These are phyloP conservation scores for Mayamaea pseudoterrestris DNA, from an alignment of 108 stramenopile species.

Conservation along the genomic window DNA sequence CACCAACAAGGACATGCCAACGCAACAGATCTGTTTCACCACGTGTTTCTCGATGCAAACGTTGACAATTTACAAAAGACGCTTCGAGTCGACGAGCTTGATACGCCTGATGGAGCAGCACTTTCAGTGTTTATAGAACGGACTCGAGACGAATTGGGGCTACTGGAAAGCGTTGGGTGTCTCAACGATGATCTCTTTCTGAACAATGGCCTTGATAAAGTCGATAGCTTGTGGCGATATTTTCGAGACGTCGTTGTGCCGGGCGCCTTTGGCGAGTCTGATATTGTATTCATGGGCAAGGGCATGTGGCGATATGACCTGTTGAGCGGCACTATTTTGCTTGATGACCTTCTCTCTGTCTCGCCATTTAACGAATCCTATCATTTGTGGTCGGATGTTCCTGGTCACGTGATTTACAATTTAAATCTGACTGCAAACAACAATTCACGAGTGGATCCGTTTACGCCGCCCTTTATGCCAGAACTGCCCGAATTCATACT, in stretches of 20 bases:
- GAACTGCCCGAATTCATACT: too few species aligned
- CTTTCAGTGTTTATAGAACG: conserved; percentile 34
- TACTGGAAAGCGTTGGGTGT: conserved; percentile 40
- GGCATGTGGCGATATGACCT: conserved; percentile 32
- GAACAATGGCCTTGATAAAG: conserved; percentile 17
- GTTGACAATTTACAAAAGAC: neutral
- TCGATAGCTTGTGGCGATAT: conserved; percentile 33
- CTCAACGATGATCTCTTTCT: conserved; percentile 22
- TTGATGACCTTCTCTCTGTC: conserved; percentile 45
- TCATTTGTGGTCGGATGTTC: conserved; percentile 12
- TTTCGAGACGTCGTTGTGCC: conserved; percentile 41
- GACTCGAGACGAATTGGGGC: conserved; percentile 33
- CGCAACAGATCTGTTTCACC: conserved; percentile 14
- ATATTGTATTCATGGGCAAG: conserved; percentile 11
- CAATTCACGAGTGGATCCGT: too few species aligned
- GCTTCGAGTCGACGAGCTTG: conserved; percentile 14
- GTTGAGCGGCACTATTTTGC: conserved; percentile 15
- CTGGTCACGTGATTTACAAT: neutral
- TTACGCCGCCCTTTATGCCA: too few species aligned
- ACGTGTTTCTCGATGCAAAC: conserved; percentile 17
- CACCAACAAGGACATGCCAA: neutral
- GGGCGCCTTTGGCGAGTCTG: conserved; percentile 4
- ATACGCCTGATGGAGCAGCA: conserved; percentile 40
- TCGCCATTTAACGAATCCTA: conserved; percentile 53
- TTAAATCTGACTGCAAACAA: too few species aligned